phyloP scores from a whole-genome alignment of 495 filamentous ascomycete species.

The Cercophora scortea region DNA sequence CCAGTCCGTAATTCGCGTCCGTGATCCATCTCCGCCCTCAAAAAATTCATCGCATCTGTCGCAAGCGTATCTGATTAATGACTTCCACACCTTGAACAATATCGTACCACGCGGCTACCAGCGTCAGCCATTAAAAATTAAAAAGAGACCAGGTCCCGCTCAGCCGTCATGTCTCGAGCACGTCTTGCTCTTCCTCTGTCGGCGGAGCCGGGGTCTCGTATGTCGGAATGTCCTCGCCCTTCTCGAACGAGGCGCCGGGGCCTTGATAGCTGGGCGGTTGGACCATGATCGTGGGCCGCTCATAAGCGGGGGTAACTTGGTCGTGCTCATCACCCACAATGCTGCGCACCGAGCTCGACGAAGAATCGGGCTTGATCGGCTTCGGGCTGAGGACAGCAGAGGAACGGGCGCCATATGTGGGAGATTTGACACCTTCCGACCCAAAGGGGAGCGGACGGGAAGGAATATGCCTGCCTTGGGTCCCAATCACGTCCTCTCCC shows the following conservation, averaged over 20 bases:
- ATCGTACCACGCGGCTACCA: neutral
- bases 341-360: conserved; percentile 21
- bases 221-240: conserved; percentile 32
- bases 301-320: neutral
- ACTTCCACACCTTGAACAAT: no score
- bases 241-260: conserved; percentile 37
- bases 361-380: conserved; percentile 30
- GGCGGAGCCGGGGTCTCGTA: conserved; percentile 27
- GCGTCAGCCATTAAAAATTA: conserved; percentile 12
- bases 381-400: conserved; percentile 29
- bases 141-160: neutral
- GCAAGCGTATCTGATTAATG: no score
- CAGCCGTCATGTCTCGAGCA: conserved; percentile 25
- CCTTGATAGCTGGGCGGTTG: conserved; percentile 37
- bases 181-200: conserved; percentile 35
- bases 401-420: conserved; percentile 37
- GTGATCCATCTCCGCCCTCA: no score
- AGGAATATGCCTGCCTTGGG: conserved; percentile 25
- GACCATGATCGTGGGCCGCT: conserved; percentile 7
- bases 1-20: no score
- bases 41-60: no score
- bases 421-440: conserved; percentile 36
- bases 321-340: conserved; percentile 12
- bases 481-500: conserved; percentile 13
- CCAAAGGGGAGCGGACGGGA: conserved; percentile 37